Base-by-base conservation (phyloP, 1,139 yeast genomes). In the Eremothecium gossypii region DNA sequence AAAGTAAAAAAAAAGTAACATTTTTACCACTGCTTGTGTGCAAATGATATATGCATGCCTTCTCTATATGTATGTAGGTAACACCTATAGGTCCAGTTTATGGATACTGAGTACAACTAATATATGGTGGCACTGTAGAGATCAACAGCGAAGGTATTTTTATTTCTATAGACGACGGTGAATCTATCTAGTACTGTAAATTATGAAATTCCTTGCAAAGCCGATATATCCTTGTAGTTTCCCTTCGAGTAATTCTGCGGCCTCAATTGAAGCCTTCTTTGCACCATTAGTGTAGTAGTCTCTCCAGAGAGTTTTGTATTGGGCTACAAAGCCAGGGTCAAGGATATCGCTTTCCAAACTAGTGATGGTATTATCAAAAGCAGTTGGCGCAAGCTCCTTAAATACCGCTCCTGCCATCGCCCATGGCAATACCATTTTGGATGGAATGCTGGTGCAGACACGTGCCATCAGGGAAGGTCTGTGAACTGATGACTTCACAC, bases 351-450 rank as follows among this genome's bases (percentile, higher is more conserved):
- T 42, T 39, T 51, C 50, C 8, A 50, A 13, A 8, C 46, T 41
- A 3, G 36, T 30, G 30, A 46, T 36, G 11, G 47, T 31, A 32
- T 57, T 54, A 9, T 41, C 32, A 41, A 50, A 54, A 2, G 62
- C 51, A 2, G 40, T 39, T 3, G 63, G 63, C 4, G 51, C 45
- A 33, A 53, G 41, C 13, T 43, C 43, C 3, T 46, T 39, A 39
- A 55, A 51, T 5, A 50, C 45, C 5, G 45, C 31, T 8, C 52
- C 52, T 4, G 53, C 54, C 17, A 57, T 36, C 3, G 44, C 35
- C 43, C 52, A 44, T 7, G 63, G 63, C 1, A 57, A 41, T 5
- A 55, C 11, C 9, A 58, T 5, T 39, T 57, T 53, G 7, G 54
- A 45, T 4, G 61, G 61, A 8, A 52, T 23, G 38, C 55, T 52